Conservation (phyloP, 768 basidiomycete species). For the Russula sp. region DNA sequence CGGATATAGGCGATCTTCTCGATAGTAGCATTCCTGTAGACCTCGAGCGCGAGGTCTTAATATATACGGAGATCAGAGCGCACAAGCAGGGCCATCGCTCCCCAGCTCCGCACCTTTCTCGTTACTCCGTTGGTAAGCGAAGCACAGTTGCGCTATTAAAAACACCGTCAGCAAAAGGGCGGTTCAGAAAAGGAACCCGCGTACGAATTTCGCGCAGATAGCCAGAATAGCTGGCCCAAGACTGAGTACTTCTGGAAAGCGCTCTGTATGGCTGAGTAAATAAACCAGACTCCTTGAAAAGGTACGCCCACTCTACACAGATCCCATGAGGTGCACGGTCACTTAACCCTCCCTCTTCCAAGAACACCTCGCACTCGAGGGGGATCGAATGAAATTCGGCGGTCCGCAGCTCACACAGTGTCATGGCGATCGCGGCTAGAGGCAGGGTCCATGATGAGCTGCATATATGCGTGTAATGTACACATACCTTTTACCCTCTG, state of each 20-base stretch:
- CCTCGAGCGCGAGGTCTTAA: constrained; percentile 26
- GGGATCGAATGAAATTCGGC: constrained; percentile 27
- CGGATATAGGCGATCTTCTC: constrained; percentile 29
- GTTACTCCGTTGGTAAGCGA: constrained; percentile 27
- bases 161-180: not conserved
- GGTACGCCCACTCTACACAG: constrained; percentile 27
- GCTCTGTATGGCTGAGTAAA: constrained; percentile 14
- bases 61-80: not conserved
- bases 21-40: constrained; percentile 30
- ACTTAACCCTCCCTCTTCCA: not conserved
- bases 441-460: not conserved
- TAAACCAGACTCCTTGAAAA: not conserved
- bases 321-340: constrained; percentile 13
- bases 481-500: constrained; percentile 27
- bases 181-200: not conserved
- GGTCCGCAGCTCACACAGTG: constrained; percentile 30
- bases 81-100: not conserved
- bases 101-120: constrained; percentile 17
- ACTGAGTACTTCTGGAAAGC: constrained; percentile 30
- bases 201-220: constrained; percentile 31
- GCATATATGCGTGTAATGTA: constrained; percentile 6
- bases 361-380: constrained; percentile 28
- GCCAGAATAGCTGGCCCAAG: constrained; percentile 32
- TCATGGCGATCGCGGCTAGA: constrained; percentile 30
- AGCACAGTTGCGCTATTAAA: constrained; percentile 28